phyloP scores from a whole-genome alignment of 169 alveolate genomes.

The Cyclospora cayetanensis region DNA sequence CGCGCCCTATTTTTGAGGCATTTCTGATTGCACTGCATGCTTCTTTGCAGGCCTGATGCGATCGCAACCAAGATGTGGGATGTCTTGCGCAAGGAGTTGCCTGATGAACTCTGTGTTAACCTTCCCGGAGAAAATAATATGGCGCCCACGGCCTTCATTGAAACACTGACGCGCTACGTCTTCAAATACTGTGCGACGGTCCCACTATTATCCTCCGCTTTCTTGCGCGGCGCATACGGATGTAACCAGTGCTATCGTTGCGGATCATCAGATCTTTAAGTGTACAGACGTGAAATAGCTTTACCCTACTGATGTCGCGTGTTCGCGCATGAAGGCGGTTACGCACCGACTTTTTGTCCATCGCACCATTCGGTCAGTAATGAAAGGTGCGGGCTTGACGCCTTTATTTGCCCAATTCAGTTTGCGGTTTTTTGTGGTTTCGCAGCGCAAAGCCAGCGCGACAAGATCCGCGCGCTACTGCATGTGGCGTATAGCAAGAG shows the following conservation, averaged over 20 bases:
- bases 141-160: slow-evolving; percentile 51
- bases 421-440: slow-evolving; percentile 81
- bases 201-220: background rate
- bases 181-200: slow-evolving; percentile 56
- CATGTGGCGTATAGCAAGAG: slow-evolving; percentile 89
- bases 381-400: too few relatives aligned
- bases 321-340: too few relatives aligned
- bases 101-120: background rate
- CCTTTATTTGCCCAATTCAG: too few relatives aligned
- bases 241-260: too few relatives aligned
- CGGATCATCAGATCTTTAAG: too few relatives aligned
- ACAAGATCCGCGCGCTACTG: slow-evolving; percentile 87
- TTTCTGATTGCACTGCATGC: background rate
- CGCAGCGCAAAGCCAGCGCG: slow-evolving; percentile 84
- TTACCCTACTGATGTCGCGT: too few relatives aligned
- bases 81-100: slow-evolving; percentile 62
- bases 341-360: too few relatives aligned
- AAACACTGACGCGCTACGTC: slow-evolving; percentile 50
- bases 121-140: slow-evolving; percentile 22
- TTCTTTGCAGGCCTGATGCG: slow-evolving; percentile 53
- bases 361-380: too few relatives aligned
- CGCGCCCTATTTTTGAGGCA: background rate
- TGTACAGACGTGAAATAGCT: too few relatives aligned
- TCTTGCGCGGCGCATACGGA: background rate
- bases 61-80: slow-evolving; percentile 70